A percentile compares a stretch with the other conserved stretches of the same genome.
Evolutionary conservation across 345 rosid species (phyloP).

Genomic region (Murraya paniculata): DNA sequence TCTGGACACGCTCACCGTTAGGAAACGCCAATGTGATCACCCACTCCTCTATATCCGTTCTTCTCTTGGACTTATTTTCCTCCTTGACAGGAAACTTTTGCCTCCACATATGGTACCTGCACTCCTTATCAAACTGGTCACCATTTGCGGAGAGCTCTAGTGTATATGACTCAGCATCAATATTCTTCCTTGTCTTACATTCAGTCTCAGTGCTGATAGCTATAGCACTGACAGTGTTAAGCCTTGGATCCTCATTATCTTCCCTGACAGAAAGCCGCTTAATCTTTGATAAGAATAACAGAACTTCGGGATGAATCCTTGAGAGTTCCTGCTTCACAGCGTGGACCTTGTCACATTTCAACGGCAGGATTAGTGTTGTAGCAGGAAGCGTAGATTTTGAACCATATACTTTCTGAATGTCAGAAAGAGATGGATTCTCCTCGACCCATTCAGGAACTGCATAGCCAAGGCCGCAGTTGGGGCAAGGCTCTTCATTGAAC

Average conservation of each 20-base stretch:
- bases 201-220: constrained; percentile 56
- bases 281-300: constrained; percentile 60
- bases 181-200: constrained; percentile 53
- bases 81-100: constrained; percentile 60
- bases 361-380: constrained; percentile 55
- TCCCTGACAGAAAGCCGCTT: constrained; percentile 66
- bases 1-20: constrained; percentile 44
- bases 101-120: constrained; percentile 69
- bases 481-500: constrained; percentile 64
- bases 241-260: constrained; percentile 39
- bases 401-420: constrained; percentile 51
- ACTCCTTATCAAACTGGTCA: constrained; percentile 24
- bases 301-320: constrained; percentile 59
- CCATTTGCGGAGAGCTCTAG: constrained; percentile 47
- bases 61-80: constrained; percentile 53
- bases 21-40: constrained; percentile 77
- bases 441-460: constrained; percentile 84
- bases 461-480: constrained; percentile 58
- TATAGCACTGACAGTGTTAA: constrained; percentile 42
- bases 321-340: constrained; percentile 74
- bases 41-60: constrained; percentile 67
- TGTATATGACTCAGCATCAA: constrained; percentile 67
- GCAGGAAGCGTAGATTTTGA: constrained; percentile 46
- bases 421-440: constrained; percentile 44
- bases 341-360: constrained; percentile 58